phyloP scores from a whole-genome alignment of 2,329 filamentous ascomycete species.

The Ophiocordyceps robertsii region DNA sequence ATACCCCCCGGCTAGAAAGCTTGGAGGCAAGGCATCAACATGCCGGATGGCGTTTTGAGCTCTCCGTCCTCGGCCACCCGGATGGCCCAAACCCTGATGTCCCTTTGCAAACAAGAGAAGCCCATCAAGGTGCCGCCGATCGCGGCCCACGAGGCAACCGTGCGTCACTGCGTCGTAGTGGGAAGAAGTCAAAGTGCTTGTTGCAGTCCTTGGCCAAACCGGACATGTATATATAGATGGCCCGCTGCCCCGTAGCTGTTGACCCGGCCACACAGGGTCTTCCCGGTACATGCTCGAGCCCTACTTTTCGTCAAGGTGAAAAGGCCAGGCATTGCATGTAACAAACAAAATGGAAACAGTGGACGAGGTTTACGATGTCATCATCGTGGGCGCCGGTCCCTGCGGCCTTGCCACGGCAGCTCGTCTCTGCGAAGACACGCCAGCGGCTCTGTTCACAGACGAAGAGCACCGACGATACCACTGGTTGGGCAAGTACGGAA shows the following conservation, averaged over 20 bases:
- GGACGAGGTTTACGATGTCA: slow-evolving; percentile 44
- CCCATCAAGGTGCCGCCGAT: background rate
- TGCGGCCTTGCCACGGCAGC: slow-evolving; percentile 63
- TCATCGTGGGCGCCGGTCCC: slow-evolving; percentile 63
- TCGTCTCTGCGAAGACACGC: slow-evolving; percentile 56
- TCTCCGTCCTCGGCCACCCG: no score
- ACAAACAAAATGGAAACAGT: background rate
- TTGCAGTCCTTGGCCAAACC: no score
- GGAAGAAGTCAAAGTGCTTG: no score
- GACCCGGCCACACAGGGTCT: no score
- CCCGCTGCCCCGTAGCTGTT: no score
- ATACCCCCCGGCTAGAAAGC: no score
- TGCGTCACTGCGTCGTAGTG: background rate
- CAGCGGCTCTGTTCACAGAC: slow-evolving; percentile 70
- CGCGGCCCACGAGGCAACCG: background rate
- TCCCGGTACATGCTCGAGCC: no score
- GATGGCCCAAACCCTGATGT: background rate
- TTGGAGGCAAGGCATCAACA: no score
- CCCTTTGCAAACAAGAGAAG: background rate
- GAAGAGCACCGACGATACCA: slow-evolving; percentile 72
- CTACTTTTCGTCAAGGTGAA: background rate
- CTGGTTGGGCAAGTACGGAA: slow-evolving; percentile 56
- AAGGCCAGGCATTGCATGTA: background rate
- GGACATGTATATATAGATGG: no score
- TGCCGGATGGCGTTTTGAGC: no score